phyloP scores from a whole-genome alignment of 1,139 yeast genomes.

The Suhomyces maxii region DNA sequence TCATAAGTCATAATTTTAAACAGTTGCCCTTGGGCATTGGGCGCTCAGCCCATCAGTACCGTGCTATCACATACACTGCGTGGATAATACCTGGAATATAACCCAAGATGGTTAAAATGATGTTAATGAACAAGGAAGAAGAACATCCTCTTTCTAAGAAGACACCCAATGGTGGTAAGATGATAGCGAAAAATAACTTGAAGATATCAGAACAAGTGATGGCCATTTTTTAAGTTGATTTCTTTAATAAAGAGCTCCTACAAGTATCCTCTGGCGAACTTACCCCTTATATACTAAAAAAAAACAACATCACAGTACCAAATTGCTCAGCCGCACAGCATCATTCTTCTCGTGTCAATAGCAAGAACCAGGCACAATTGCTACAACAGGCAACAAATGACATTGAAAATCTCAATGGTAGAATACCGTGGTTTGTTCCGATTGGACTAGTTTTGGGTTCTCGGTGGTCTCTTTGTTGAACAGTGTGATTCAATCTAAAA shows the following conservation, averaged over 20 bases:
- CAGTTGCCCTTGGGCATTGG: background rate
- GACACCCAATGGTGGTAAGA: constrained; percentile 76
- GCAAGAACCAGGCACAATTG: constrained; percentile 1
- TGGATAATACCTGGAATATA: constrained; percentile 67
- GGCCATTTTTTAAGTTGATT: constrained; percentile 39
- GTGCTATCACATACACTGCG: constrained; percentile 57
- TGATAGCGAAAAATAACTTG: constrained; percentile 60
- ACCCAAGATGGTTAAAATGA: constrained; percentile 61
- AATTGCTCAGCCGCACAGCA: constrained; percentile 12
- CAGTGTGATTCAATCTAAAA: too few relatives aligned
- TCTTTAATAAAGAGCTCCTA: background rate
- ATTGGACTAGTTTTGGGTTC: background rate
- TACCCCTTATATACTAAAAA: background rate
- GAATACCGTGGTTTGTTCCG: background rate
- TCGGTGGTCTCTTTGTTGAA: too few relatives aligned
- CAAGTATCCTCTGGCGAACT: background rate
- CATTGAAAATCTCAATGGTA: background rate
- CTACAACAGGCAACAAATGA: background rate
- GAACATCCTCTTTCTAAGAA: constrained; percentile 68
- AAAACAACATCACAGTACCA: background rate
- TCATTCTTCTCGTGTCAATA: background rate
- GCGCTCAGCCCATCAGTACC: constrained; percentile 20
- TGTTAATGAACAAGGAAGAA: constrained; percentile 55
- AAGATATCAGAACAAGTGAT: constrained; percentile 56
- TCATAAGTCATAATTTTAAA: too few relatives aligned